Evolutionary conservation across 2,329 filamentous ascomycete genomes (phyloP).

Genomic region (Eutypa lata): DNA sequence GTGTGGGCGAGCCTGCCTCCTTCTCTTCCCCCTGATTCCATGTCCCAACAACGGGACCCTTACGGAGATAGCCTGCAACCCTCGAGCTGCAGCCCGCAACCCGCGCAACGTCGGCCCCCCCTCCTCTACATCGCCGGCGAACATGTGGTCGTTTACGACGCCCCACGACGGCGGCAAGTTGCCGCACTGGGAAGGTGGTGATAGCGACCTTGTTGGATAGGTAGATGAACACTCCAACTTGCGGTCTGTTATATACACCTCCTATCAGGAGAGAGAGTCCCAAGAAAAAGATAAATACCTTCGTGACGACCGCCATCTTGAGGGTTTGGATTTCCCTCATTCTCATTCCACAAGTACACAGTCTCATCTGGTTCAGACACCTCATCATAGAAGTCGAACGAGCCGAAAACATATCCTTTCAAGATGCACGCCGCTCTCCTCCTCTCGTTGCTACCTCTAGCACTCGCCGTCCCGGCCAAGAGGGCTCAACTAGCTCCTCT

Average conservation of each 20-base stretch:
- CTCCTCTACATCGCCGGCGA: background rate
- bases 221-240: background rate
- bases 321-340: background rate
- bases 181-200: background rate
- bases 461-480: slow-evolving; percentile 11
- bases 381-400: no score
- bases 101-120: background rate
- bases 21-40: no score
- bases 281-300: background rate
- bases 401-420: background rate
- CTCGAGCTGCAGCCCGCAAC: background rate
- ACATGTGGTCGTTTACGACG: background rate
- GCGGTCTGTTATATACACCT: background rate
- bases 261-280: background rate
- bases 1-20: no score
- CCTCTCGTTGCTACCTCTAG: slow-evolving; percentile 14
- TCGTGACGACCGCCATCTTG: background rate
- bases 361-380: no score
- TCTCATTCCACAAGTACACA: background rate
- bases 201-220: background rate
- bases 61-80: background rate
- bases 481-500: slow-evolving; percentile 11
- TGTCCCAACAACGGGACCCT: no score
- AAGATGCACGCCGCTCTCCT: slow-evolving; percentile 12
- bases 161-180: background rate